Percentiles rank a stretch among this genome's conserved stretches.
phyloP scores from a whole-genome alignment of 345 rosid species.

The Eucalyptus sp. region DNA sequence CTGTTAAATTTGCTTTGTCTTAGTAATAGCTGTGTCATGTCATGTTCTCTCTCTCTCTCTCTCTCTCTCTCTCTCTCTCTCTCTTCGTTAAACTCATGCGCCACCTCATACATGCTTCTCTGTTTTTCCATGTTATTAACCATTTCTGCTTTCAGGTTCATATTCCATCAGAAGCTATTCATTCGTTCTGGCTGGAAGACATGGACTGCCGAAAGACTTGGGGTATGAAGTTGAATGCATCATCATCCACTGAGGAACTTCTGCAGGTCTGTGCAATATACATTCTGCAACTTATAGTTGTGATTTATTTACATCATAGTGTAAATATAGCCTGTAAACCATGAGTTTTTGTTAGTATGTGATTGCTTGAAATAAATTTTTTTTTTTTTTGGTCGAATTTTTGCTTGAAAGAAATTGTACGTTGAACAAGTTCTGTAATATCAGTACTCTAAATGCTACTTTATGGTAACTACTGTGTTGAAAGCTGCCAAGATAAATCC shows the following conservation, averaged over 20 bases:
- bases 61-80: neutral
- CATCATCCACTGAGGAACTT: conserved; percentile 57
- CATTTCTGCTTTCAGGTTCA: conserved; percentile 28
- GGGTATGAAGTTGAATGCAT: conserved; percentile 45
- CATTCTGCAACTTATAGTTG: neutral
- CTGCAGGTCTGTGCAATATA: conserved; percentile 47
- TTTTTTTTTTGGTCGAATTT: too few species aligned
- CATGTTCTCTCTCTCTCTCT: neutral
- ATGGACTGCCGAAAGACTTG: conserved; percentile 29
- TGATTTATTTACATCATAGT: neutral
- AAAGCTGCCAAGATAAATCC: neutral
- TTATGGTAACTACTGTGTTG: neutral
- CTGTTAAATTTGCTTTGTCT: neutral
- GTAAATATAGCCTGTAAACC: neutral
- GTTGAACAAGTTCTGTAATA: neutral
- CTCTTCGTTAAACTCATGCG: neutral
- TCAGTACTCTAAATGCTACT: neutral
- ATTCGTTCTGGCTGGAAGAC: conserved; percentile 56
- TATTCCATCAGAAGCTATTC: conserved; percentile 72
- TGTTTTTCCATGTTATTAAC: neutral
- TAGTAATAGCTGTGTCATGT: neutral
- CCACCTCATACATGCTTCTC: neutral
- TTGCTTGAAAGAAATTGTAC: neutral
- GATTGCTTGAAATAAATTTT: neutral
- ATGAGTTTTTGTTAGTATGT: neutral